Evolutionary conservation across 108 stramenopile species (phyloP), one percentile per base, ranked within the genome.

Genomic region (Mayamaea pseudoterrestris): DNA sequence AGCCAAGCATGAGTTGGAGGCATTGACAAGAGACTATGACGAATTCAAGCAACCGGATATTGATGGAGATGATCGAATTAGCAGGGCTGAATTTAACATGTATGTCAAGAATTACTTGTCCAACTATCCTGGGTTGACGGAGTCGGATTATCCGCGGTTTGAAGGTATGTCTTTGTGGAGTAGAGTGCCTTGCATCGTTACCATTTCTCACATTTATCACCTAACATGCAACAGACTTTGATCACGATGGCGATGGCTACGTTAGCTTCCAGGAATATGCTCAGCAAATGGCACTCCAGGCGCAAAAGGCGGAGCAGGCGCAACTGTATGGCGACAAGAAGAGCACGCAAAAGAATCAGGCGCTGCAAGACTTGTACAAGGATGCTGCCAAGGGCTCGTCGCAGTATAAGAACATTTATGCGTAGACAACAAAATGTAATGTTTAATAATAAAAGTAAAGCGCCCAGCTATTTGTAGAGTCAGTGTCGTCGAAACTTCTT

Each of bases 41-140:
- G 96, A 97, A 60, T 97, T 97, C 68, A 93, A 93, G 68, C 92
- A 93, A 55, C 96, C 96, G 34, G 96, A 97, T 62, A 61, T 88
- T 34, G 90, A 97, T 66, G 84, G 86, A 3, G 96, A 97, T 53
- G 91, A 97, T 55, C 63, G 84, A 34, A 97, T 97, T 56, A 76
- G 74, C 34, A 76, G 87, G 30, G 66, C 78, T 7, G 91, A 97
- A 68, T 97, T 97, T 68, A 88, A 89, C 55, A 71, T 86, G 57
- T 97, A 97, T 57, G 90, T 97, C 16, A 80, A 79, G 56, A 80
- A 93, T 52, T 97, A 95, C 61, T 61, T 97, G 51, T 53, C 69
- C 25, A 81, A 89, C 52, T 94, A 93, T 60, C 96, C 96, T 13
- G 89, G 90, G 12, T 58, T 94, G 30, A 54, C 80, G 11, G 89